phyloP scores from a whole-genome alignment of 1,284 basidiomycete species.

The Marasmius tenuissimus region DNA sequence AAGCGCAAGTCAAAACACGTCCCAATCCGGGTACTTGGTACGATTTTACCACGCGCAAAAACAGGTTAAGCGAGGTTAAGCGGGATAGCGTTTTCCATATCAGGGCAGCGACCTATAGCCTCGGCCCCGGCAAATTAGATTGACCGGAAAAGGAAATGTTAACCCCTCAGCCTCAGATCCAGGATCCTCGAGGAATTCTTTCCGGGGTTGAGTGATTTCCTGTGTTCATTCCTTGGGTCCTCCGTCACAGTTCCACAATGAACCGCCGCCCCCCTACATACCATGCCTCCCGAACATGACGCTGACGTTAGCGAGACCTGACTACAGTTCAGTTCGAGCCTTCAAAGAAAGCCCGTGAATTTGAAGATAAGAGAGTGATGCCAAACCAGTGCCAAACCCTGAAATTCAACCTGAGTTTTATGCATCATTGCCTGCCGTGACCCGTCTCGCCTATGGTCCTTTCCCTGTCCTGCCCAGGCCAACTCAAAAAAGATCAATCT shows the following conservation, averaged over 20 bases:
- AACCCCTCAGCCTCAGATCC: not conserved
- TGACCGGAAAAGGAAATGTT: constrained; percentile 8
- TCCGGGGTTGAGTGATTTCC: not conserved
- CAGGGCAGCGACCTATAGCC: constrained; percentile 7
- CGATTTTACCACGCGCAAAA: constrained; percentile 7
- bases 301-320: too few relatives aligned
- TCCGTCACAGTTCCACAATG: constrained; percentile 4
- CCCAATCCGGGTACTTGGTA: not conserved
- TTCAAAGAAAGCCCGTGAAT: too few relatives aligned
- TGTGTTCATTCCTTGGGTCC: not conserved
- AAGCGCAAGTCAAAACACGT: constrained; percentile 1
- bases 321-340: too few relatives aligned
- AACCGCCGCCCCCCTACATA: not conserved
- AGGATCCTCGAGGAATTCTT: constrained; percentile 4
- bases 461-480: not conserved
- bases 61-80: constrained; percentile 3
- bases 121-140: constrained; percentile 14
- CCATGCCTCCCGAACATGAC: not conserved
- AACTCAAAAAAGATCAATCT: not conserved
- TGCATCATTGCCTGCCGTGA: not conserved
- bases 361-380: too few relatives aligned
- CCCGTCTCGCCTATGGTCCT: not conserved
- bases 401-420: not conserved
- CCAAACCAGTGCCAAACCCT: not conserved
- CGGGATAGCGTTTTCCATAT: constrained; percentile 3